Evolutionary conservation across 345 rosid genomes (phyloP), one percentile per base, ranked within the genome.

Genomic region (Nasturtium officinale): DNA sequence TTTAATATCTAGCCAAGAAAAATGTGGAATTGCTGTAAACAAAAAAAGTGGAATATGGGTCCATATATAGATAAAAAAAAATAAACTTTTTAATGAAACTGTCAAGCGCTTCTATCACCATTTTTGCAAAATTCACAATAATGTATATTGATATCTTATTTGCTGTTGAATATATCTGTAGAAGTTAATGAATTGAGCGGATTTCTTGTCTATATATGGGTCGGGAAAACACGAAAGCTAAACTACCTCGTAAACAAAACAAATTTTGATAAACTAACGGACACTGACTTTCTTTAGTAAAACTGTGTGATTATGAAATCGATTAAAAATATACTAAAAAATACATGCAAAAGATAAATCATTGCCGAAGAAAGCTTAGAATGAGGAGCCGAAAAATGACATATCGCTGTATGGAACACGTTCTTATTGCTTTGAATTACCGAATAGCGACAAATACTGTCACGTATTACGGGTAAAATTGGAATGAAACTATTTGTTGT

Each of bases 401-500:
- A 20, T 48, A 1, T 3, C 2, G 28, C 54, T 48, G 12, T 18
- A 48, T 15, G 17, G 15, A 43, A 43, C 47, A 43, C 18, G 47
- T 43, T 43, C 6, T 43, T 43, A 15, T 42, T 42, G 46, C 13
- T 12, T 42, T 5, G 6, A 5, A 42, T 43, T 43, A 16, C 16
- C 6, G 16, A 40, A 40, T 40, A 40, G 45, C 52, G 25, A 47
- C 3, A 46, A 47, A 47, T 18, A 47, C 12, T 8, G 54, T 20
- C 28, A 48, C 54, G 54, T 43, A 13, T 43, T 43, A 43, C 47
- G 8, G 47, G 47, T 43, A 43, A 5, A 13, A 15, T 2, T 43
- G 6, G 47, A 43, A 15, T 43, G 47, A 15, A 43, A 55, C 43
- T 64, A 64, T 47, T 63, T 65, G 47, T 15, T 15, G 46, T 37